Evolutionary conservation across 202 grass and related monocot genomes (phyloP), one percentile per base, ranked within the genome.

Genomic region (Elaeis oleifera): DNA sequence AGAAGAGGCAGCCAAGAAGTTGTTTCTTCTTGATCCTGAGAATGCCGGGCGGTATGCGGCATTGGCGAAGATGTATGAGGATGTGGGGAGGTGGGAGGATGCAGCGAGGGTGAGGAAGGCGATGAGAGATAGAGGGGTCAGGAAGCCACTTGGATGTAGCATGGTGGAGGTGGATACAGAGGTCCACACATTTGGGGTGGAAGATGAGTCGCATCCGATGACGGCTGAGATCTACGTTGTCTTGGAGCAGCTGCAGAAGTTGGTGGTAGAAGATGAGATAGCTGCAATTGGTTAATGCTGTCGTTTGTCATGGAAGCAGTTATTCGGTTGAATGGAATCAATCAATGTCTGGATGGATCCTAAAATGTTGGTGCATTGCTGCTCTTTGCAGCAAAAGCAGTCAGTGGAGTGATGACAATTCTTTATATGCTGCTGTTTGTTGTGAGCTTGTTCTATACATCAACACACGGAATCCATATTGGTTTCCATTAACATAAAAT

Each of bases 51-150:
- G 21, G 48, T 55, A 79, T 29, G 48, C 69, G 5, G 61, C 69
- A 15, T 49, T 73, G 69, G 56, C 63, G 17, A 57, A 55, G 54
- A 73, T 51, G 63, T 74, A 68, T 25, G 56, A 79, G 9, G 69
- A 32, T 18, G 49, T 23, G 27, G 55, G 54, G 14, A 66, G 76
- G 62, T 61, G 56, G 76, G 22, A 56, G 55, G 62, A 73, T 24
- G 62, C 31, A 1, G 29, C 54, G n/a, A 79, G n/a, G 11, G 28
- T 72, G 76, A 60, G 69, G 68, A 72, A 24, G 31, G 24, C 19
- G 7, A 67, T 61, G 76, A 32, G 2, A 2, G 61, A 60, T 53
- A 63, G 61, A 78, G 54, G 61, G 4, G 17, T 55, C 16, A 79
- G 36, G 22, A 67, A 79, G 27, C 61, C 76, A 20, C 20, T 61